Base-by-base conservation (phyloP, 179 eudicot genomes). In the Sideroxylon spinosum region DNA sequence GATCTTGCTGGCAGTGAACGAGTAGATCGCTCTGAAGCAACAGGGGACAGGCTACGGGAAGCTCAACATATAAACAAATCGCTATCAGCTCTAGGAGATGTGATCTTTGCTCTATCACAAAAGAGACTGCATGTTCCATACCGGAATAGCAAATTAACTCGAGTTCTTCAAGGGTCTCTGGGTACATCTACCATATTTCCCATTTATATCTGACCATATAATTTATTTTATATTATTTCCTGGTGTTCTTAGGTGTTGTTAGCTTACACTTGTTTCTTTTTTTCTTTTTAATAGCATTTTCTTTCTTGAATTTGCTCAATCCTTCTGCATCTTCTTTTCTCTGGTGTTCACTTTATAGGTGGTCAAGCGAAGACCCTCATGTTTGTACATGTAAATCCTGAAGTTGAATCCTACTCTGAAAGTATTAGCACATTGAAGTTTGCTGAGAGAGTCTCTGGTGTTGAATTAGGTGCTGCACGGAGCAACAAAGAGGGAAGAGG, bases 1-100 rank as follows among this genome's bases (percentile, higher is more conserved):
- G 98, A 95, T 85, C 93, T 95, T 52, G 98, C 98, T 62, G 98
- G 98, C 75, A 95, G 98, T 84, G 98, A 95, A 88, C 88, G 98
- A 86, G 97, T 95, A 52, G 98, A 93, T 71, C 97, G 98, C 48
- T 95, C 98, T 70, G 98, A 93, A 83, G 98, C 93, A 80, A 90
- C 91, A 25, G 98, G 98, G 48, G 98, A 95, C 61, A 86, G 98
- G 82, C 84, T 95, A 76, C 80, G 86, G 74, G 98, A 95, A 88
- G 97, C 98, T 57, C 98, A 95, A 68, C 95, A 95, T 83, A 95
- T 95, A 78, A 95, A 95, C 88, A 95, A 89, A 84, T 95, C 98
- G 20, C 79, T 95, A 66, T 93, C 98, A 44, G 97, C 98, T 60
- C 87, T 95, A 37, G 98, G 98, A 71, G 98, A 95, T 86, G 98